phyloP scores from a whole-genome alignment of 1,284 basidiomycete genomes.

The Mycena sp. region DNA sequence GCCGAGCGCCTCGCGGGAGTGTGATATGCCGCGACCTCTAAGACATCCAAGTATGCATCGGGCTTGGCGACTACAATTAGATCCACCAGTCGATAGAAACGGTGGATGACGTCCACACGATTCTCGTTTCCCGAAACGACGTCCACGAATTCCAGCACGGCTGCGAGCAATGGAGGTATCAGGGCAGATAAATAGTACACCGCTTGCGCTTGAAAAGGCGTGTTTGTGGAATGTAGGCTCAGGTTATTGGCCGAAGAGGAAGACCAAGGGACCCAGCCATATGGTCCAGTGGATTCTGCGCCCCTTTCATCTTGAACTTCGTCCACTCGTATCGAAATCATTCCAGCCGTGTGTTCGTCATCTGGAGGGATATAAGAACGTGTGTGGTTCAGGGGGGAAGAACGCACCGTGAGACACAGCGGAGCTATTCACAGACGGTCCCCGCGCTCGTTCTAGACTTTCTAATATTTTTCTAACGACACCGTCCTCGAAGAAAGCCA shows the following conservation, averaged over 20 bases:
- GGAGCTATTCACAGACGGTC: constrained; percentile 32
- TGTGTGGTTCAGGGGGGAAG: not conserved
- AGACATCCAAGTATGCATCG: constrained; percentile 75
- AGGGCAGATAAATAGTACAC: constrained; percentile 72
- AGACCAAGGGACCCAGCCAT: constrained; percentile 47
- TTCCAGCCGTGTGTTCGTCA: constrained; percentile 44
- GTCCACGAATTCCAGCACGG: constrained; percentile 67
- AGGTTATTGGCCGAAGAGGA: constrained; percentile 36
- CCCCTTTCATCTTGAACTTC: constrained; percentile 54
- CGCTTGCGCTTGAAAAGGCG: constrained; percentile 64
- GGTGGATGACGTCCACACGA: constrained; percentile 55
- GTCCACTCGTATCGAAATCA: constrained; percentile 70
- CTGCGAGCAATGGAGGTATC: constrained; percentile 66
- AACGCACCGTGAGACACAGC: constrained; percentile 24
- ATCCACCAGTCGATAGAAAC: constrained; percentile 67
- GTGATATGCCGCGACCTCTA: constrained; percentile 78
- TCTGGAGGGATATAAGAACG: constrained; percentile 25
- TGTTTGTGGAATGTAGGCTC: constrained; percentile 60
- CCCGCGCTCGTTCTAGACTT: constrained; percentile 56
- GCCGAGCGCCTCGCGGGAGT: constrained; percentile 65
- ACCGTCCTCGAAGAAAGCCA: constrained; percentile 72
- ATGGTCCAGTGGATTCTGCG: constrained; percentile 25
- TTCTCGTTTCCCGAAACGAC: constrained; percentile 46
- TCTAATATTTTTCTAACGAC: constrained; percentile 63
- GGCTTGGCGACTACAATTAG: constrained; percentile 70